Conservation (phyloP, 768 basidiomycete species). For the Auriscalpium orientale region DNA sequence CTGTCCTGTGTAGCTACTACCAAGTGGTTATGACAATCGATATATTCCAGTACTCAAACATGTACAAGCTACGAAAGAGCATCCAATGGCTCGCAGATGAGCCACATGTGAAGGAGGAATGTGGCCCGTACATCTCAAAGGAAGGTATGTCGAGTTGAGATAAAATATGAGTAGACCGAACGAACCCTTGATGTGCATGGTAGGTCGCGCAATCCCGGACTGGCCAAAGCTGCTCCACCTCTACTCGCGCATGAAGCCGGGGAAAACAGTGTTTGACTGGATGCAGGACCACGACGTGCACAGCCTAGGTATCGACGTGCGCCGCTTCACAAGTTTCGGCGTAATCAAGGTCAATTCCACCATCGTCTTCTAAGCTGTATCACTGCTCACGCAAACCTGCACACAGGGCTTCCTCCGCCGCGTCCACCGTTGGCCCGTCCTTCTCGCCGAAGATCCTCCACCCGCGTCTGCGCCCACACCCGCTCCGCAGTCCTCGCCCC, state of each 20-base stretch:
- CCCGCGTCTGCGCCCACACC: conserved; percentile 2
- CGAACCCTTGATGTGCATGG: neutral
- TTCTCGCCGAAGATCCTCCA: conserved; percentile 29
- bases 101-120: conserved; percentile 79
- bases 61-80: conserved; percentile 86
- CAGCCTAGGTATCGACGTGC: conserved; percentile 73
- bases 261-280: conserved; percentile 83
- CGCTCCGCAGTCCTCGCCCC: conserved; percentile 10
- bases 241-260: conserved; percentile 81
- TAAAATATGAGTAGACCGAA: neutral
- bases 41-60: conserved; percentile 96
- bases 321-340: conserved; percentile 95
- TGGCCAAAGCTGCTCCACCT: conserved; percentile 85
- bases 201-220: conserved; percentile 58
- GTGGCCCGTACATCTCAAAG: conserved; percentile 84
- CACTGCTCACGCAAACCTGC: too few relatives aligned
- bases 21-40: conserved; percentile 96
- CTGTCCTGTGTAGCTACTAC: conserved; percentile 60
- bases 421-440: conserved; percentile 88
- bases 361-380: neutral
- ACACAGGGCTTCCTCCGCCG: conserved; percentile 81
- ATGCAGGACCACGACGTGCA: conserved; percentile 70
- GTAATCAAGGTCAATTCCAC: conserved; percentile 71
- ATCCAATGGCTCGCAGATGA: conserved; percentile 86
- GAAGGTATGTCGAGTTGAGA: conserved; percentile 38